Evolutionary conservation across 495 filamentous ascomycete genomes (phyloP).

Genomic region (Bryoglossum gracile): DNA sequence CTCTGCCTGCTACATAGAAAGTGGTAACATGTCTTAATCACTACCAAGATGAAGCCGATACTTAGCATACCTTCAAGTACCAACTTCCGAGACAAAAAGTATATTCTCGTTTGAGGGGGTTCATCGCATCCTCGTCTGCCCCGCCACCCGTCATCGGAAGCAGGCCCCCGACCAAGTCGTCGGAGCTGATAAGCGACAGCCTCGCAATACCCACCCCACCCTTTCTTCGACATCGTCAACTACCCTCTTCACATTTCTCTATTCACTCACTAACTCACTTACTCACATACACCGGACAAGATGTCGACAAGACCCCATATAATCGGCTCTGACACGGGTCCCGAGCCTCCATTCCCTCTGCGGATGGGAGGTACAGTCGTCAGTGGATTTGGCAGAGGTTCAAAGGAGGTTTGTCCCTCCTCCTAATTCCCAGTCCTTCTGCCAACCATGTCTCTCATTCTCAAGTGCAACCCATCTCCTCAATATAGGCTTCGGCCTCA

Average conservation of each 20-base stretch:
- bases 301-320: conserved; percentile 40
- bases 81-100: too few species aligned
- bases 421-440: neutral
- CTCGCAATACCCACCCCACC: neutral
- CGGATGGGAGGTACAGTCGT: conserved; percentile 77
- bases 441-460: too few species aligned
- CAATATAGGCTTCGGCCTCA: too few species aligned
- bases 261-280: too few species aligned
- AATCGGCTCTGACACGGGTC: conserved; percentile 63
- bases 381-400: conserved; percentile 88
- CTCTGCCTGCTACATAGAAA: too few species aligned
- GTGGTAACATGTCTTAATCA: too few species aligned
- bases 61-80: too few species aligned
- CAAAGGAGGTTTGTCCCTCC: conserved; percentile 57
- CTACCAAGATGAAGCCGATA: too few species aligned
- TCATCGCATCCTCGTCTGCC: too few species aligned
- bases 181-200: neutral
- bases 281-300: neutral
- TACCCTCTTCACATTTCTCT: neutral
- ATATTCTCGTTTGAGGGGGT: too few species aligned
- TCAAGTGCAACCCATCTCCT: too few species aligned
- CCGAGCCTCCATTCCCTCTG: conserved; percentile 71
- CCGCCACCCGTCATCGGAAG: neutral
- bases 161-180: too few species aligned
- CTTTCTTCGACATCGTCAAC: neutral